Evolutionary conservation across 805 yeast species (phyloP).

Genomic region (Soucietia sequanensis): DNA sequence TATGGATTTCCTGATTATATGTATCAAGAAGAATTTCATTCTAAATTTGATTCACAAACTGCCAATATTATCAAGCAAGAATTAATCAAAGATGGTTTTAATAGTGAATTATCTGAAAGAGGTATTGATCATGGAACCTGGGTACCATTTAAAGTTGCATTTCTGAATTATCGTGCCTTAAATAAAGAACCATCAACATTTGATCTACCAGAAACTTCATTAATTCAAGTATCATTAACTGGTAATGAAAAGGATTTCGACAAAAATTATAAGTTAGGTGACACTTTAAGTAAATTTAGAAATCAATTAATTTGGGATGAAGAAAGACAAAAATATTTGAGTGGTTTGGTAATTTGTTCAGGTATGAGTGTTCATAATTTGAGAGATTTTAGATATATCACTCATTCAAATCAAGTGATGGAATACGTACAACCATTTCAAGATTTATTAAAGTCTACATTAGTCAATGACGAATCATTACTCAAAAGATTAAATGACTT

Average conservation of each 20-base stretch:
- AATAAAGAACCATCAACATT: conserved; percentile 27
- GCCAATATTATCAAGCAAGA: conserved; percentile 45
- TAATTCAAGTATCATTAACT: conserved; percentile 52
- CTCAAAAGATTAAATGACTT: conserved; percentile 38
- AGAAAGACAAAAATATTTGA: conserved; percentile 17
- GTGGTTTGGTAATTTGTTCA: conserved; percentile 55
- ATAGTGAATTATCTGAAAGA: conserved; percentile 45
- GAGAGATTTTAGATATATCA: conserved; percentile 43
- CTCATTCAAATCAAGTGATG: conserved; percentile 16
- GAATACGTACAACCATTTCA: conserved; percentile 59
- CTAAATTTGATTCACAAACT: conserved; percentile 41
- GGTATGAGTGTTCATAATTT: conserved; percentile 84
- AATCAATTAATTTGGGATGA: conserved; percentile 36
- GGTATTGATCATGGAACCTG: conserved; percentile 84
- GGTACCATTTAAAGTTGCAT: conserved; percentile 77
- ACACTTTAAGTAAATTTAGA: conserved; percentile 50
- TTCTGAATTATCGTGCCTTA: conserved; percentile 33
- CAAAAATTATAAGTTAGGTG: conserved; percentile 54
- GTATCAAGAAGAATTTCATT: conserved; percentile 62
- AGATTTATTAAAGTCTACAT: conserved; percentile 37
- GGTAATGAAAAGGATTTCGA: conserved; percentile 38
- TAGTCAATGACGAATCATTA: conserved; percentile 31
- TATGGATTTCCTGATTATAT: conserved; percentile 66
- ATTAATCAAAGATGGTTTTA: conserved; percentile 43
- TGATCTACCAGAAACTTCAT: conserved; percentile 39